Base-by-base conservation (phyloP, 1,284 basidiomycete genomes). In the Boletus sp. region DNA sequence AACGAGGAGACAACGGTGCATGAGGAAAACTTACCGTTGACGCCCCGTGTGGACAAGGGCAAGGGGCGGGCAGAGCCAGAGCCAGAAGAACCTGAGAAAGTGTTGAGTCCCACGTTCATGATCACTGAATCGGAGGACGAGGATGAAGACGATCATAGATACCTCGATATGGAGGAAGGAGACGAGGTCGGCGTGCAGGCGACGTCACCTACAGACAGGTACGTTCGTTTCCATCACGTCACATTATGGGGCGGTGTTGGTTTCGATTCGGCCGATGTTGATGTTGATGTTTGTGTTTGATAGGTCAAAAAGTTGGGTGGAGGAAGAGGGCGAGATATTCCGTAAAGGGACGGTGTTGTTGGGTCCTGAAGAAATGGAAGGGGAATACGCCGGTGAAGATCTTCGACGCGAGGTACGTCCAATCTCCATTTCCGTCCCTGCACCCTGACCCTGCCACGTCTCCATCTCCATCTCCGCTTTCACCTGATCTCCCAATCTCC, bases 301-400 rank as follows among this genome's bases (percentile, higher is more conserved):
- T 39, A 89, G 89, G 54, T 91, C 88, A 42, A 80, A 83, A 63
- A 85, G 79, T 54, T 91, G 90, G 88, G 88, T 94, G 1, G 89
- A 86, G 63, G 92, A 94, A 67, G 92, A 94, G 67, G 92, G 91
- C 1, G 94, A 97, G 73, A 88, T 97, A 35, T 98, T 98, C 77
- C 80, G 94, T 51, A 94, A 94, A 70, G 94, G 94, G 0, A 82
- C 81, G 1, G 86, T 86, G 2, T 79, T 93, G 13, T 78, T 96
- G 12, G 88, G 89, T 0, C 86, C 88, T 6, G 91, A 89, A 61
- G 91, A 93, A 69, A 90, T 94, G 83, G 92, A 92, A 72, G 86
- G 84, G 27, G 89, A 88, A 71, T 91, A 88, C 65, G 88, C 84
- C n/a, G 88, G 91, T 0, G 92, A 94, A 66, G 88, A 92, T 48